Percentiles rank a stretch among this genome's conserved stretches.
Evolutionary conservation across 768 basidiomycete genomes (phyloP).

Genomic region (Lentinula edodes): DNA sequence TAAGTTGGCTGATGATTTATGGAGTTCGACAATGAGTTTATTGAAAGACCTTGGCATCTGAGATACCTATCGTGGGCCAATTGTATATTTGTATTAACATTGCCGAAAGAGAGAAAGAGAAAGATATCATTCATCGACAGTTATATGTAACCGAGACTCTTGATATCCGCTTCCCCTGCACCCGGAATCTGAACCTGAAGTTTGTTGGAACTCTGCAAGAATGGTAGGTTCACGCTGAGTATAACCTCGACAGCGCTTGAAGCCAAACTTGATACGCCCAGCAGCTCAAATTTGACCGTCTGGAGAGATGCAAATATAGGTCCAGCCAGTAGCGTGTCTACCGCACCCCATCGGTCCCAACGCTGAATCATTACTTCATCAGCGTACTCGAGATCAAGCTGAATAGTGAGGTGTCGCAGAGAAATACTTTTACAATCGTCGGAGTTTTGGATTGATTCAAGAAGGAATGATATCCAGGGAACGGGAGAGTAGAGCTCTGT

Average conservation of each 20-base stretch:
- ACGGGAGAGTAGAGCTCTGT: neutral
- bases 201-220: neutral
- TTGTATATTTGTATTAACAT: neutral
- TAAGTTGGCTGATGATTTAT: slow-evolving; percentile 24
- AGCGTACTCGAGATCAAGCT: neutral
- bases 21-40: slow-evolving; percentile 20
- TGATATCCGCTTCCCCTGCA: neutral
- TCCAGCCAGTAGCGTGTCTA: neutral
- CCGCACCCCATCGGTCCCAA: neutral
- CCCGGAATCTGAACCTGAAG: neutral
- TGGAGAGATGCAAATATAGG: neutral
- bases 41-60: neutral
- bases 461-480: neutral
- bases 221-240: neutral
- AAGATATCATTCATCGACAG: no score
- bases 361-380: neutral
- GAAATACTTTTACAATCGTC: no score
- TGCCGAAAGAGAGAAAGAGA: no score
- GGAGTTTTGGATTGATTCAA: neutral
- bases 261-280: neutral
- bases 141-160: neutral
- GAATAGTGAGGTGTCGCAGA: neutral
- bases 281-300: slow-evolving; percentile 1
- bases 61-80: neutral
- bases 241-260: neutral